These are phyloP conservation scores for Dipteronia sinensis DNA, from an alignment of 345 rosid genomes.

Conservation along the genomic window DNA sequence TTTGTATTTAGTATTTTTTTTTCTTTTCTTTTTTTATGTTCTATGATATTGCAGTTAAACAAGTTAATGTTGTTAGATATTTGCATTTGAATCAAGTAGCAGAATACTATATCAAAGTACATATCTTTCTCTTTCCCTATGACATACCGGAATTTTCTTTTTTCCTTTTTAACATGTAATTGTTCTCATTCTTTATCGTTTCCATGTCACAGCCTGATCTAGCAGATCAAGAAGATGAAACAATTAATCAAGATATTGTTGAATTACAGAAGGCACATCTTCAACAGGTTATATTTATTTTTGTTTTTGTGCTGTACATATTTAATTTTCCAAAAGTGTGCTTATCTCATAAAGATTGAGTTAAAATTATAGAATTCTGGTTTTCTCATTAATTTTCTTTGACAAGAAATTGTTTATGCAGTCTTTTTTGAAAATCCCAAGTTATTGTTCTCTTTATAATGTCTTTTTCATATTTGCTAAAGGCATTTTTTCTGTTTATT, in stretches of 20 bases:
- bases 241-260: constrained; percentile 40
- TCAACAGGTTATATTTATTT: constrained; percentile 40
- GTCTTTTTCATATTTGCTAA: neutral
- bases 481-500: neutral
- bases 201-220: constrained; percentile 55
- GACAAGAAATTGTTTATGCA: neutral
- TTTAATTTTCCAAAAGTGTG: neutral
- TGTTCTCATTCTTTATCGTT: constrained; percentile 15
- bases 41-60: neutral
- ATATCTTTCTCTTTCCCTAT: neutral
- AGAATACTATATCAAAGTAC: neutral
- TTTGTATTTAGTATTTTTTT: too few species aligned
- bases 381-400: neutral
- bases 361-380: neutral
- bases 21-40: neutral
- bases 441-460: constrained; percentile 7
- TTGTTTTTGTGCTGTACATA: neutral
- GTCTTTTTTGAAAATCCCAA: neutral
- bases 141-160: neutral
- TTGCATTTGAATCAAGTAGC: constrained; percentile 14
- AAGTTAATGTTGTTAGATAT: constrained; percentile 6
- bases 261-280: constrained; percentile 42
- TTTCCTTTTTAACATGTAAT: neutral
- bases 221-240: constrained; percentile 55
- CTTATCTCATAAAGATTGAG: neutral